A percentile compares a stretch with the other conserved stretches of the same genome.
Evolutionary conservation across 1,284 basidiomycete species (phyloP).

Genomic region (Ceratobasidium sp.): DNA sequence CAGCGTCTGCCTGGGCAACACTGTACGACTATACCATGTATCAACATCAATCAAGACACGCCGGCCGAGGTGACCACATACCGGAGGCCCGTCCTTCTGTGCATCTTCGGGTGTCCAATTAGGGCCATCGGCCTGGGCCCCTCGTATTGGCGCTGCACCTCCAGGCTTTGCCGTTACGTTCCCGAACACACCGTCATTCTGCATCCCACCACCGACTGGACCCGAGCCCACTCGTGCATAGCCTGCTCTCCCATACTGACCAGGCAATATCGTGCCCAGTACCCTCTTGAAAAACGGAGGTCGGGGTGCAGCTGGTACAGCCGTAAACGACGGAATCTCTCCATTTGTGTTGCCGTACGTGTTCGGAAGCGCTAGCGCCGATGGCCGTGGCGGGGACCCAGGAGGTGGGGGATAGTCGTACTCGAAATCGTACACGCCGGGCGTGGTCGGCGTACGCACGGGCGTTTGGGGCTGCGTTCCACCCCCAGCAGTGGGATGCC

Average conservation of each 20-base stretch:
- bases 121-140: constrained; percentile 66
- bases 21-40: constrained; percentile 72
- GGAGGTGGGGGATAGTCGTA: constrained; percentile 83
- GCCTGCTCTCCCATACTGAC: constrained; percentile 66
- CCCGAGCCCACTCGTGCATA: constrained; percentile 48
- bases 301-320: constrained; percentile 55
- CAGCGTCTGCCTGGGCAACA: constrained; percentile 86
- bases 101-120: constrained; percentile 77
- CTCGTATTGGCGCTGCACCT: constrained; percentile 51
- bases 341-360: constrained; percentile 84
- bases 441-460: constrained; percentile 23
- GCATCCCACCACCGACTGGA: constrained; percentile 74
- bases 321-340: constrained; percentile 63
- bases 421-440: constrained; percentile 76
- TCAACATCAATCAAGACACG: constrained; percentile 23
- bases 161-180: constrained; percentile 92
- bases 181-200: constrained; percentile 95
- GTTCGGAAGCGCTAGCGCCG: constrained; percentile 64
- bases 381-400: constrained; percentile 76
- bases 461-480: constrained; percentile 26
- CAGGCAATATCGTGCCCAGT: constrained; percentile 73
- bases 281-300: constrained; percentile 63
- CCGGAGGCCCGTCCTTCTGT: constrained; percentile 84
- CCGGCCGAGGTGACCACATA: constrained; percentile 55
- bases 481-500: constrained; percentile 29